Conservation (phyloP, 495 filamentous ascomycete genomes). For the Talaromyces liani region DNA sequence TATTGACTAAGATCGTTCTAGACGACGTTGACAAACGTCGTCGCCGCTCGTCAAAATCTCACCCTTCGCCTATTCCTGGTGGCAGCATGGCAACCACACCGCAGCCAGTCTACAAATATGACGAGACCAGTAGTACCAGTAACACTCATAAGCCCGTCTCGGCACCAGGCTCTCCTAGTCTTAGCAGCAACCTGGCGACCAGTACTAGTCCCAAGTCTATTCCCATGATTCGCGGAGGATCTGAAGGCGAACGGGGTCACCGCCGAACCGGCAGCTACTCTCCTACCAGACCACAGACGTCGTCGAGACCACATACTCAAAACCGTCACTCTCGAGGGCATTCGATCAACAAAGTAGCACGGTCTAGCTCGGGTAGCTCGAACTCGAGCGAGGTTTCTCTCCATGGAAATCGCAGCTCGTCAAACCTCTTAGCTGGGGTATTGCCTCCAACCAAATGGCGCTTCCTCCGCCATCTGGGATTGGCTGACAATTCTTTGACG, state of each 20-base stretch:
- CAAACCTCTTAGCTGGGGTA: slow-evolving; percentile 58
- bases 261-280: slow-evolving; percentile 65
- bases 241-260: slow-evolving; percentile 40
- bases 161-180: slow-evolving; percentile 59
- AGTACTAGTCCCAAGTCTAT: slow-evolving; percentile 37
- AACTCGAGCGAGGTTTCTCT: slow-evolving; percentile 72
- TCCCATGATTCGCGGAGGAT: slow-evolving; percentile 44
- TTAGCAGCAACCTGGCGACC: slow-evolving; percentile 34
- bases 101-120: slow-evolving; percentile 50
- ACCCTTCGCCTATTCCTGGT: slow-evolving; percentile 64
- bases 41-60: slow-evolving; percentile 75
- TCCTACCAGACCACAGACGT: slow-evolving; percentile 64
- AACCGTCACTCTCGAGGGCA: slow-evolving; percentile 44
- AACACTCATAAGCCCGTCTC: slow-evolving; percentile 39
- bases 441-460: slow-evolving; percentile 87
- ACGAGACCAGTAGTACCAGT: slow-evolving; percentile 26
- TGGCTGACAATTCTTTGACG: slow-evolving; percentile 86
- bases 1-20: slow-evolving; percentile 85
- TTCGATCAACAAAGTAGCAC: slow-evolving; percentile 59
- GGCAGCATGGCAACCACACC: slow-evolving; percentile 39
- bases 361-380: slow-evolving; percentile 87
- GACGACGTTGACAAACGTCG: slow-evolving; percentile 93
- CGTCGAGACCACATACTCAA: slow-evolving; percentile 53
- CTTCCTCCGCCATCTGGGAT: slow-evolving; percentile 81
- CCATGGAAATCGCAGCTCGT: slow-evolving; percentile 63